Conservation (phyloP, 176 grass and related monocot genomes). For the Cenchrus americanus region DNA sequence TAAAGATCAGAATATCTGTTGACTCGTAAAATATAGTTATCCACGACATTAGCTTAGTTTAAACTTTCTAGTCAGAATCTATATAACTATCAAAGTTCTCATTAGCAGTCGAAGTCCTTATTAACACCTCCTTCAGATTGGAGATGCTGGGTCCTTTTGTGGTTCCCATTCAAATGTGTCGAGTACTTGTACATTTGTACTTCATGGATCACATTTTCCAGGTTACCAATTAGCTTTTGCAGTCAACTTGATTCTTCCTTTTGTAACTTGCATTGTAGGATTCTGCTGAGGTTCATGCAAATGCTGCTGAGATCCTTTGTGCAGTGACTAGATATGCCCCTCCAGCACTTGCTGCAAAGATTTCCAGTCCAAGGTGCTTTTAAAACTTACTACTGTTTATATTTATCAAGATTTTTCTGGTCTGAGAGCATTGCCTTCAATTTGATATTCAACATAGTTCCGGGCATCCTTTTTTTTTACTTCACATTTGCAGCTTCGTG, state of each 20-base stretch:
- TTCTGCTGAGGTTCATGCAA: conserved; percentile 95
- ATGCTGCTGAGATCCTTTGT: conserved; percentile 91
- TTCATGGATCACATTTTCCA: background rate
- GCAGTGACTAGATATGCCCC: conserved; percentile 93
- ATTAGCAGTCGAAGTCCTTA: background rate
- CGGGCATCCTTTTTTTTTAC: conserved; percentile 1
- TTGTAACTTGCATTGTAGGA: conserved; percentile 57
- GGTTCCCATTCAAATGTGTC: conserved; percentile 10
- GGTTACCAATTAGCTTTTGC: conserved; percentile 3
- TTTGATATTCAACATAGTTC: conserved; percentile 42
- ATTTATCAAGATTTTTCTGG: conserved; percentile 12
- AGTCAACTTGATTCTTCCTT: background rate
- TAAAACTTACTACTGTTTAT: conserved; percentile 8
- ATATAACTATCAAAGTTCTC: conserved; percentile 16
- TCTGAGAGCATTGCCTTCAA: background rate
- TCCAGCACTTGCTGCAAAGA: conserved; percentile 84
- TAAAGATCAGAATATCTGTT: background rate
- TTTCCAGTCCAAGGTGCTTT: conserved; percentile 79
- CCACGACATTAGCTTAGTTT: conserved; percentile 6
- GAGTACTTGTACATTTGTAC: background rate
- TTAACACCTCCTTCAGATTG: conserved; percentile 15
- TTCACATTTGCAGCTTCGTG: conserved; percentile 76
- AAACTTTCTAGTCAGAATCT: background rate
- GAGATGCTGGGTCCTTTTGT: background rate
- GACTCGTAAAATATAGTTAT: background rate